phyloP scores from a whole-genome alignment of 1,284 basidiomycete genomes.

The Golubevia pallescens region DNA sequence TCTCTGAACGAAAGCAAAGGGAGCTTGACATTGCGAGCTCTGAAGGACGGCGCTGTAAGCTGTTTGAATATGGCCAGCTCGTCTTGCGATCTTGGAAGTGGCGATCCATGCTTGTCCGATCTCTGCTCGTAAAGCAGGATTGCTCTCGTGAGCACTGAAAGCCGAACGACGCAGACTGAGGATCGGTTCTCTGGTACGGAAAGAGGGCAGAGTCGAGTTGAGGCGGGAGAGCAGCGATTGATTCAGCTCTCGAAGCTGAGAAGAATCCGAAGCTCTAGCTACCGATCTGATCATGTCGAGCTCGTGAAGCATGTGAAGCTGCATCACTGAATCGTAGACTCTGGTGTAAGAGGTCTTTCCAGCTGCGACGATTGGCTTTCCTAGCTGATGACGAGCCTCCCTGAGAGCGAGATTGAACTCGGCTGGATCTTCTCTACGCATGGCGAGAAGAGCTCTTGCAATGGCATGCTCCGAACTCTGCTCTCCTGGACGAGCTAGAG shows the following conservation, averaged over 20 bases:
- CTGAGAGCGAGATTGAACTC: slow-evolving; percentile 67
- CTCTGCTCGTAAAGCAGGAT: slow-evolving; percentile 66
- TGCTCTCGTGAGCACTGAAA: slow-evolving; percentile 73
- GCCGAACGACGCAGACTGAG: slow-evolving; percentile 88
- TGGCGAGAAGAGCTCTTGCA: slow-evolving; percentile 80
- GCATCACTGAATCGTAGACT: slow-evolving; percentile 83
- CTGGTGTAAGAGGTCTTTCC: slow-evolving; percentile 70
- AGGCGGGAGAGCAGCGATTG: slow-evolving; percentile 72
- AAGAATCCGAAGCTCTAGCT: slow-evolving; percentile 8
- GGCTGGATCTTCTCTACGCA: slow-evolving; percentile 69
- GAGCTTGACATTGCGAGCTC: slow-evolving; percentile 77
- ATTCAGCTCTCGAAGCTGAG: slow-evolving; percentile 64
- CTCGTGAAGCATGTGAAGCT: slow-evolving; percentile 88
- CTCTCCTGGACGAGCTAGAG: slow-evolving; percentile 69
- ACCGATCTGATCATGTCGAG: slow-evolving; percentile 73
- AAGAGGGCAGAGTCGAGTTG: slow-evolving; percentile 82
- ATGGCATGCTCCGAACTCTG: slow-evolving; percentile 74
- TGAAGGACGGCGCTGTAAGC: slow-evolving; percentile 96
- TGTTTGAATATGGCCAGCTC: slow-evolving; percentile 92
- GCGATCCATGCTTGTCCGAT: slow-evolving; percentile 86
- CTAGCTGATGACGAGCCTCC: slow-evolving; percentile 77
- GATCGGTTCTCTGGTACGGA: slow-evolving; percentile 87
- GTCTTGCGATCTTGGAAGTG: slow-evolving; percentile 92
- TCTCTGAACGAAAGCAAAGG: slow-evolving; percentile 87
- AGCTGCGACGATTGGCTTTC: slow-evolving; percentile 79